phyloP scores from a whole-genome alignment of 2,329 filamentous ascomycete species.

The Penicillium sp. region DNA sequence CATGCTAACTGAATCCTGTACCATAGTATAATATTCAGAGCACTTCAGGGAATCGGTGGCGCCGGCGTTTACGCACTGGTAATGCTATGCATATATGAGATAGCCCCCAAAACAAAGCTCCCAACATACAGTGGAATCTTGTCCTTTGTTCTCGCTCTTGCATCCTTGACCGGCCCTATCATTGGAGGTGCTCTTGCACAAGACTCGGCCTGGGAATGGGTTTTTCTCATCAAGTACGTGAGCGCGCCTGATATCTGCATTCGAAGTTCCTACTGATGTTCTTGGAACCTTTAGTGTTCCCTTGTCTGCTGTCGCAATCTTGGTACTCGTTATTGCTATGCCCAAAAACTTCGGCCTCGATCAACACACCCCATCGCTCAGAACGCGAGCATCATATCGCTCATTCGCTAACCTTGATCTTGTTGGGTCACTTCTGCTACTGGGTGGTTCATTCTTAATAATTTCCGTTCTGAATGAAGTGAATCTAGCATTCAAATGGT shows the following conservation, averaged over 20 bases:
- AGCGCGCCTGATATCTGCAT: too few species aligned
- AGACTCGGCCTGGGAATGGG: conserved; percentile 32
- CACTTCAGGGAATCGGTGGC: conserved; percentile 39
- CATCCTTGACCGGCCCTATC: conserved; percentile 29
- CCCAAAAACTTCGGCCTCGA: conserved; percentile 30
- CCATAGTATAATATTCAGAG: conserved; percentile 35
- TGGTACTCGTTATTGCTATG: conserved; percentile 24
- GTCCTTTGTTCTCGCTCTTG: conserved; percentile 27
- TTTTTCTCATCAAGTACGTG: conserved; percentile 32
- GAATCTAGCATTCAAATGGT: conserved; percentile 50
- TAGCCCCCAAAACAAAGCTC: conserved; percentile 29
- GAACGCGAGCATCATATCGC: conserved; percentile 30
- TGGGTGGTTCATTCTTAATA: conserved; percentile 50
- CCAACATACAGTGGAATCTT: conserved; percentile 29
- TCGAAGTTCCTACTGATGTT: conserved; percentile 1
- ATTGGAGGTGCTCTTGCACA: conserved; percentile 31
- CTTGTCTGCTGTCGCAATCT: conserved; percentile 24
- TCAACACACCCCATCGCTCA: conserved; percentile 29
- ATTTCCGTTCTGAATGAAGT: conserved; percentile 53
- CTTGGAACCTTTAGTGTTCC: conserved; percentile 14
- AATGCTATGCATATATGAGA: conserved; percentile 35
- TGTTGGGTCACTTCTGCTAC: conserved; percentile 33
- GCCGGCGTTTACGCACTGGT: conserved; percentile 36
- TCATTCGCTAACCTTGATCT: conserved; percentile 30
- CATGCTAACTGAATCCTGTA: background rate